phyloP scores from a whole-genome alignment of 1,284 basidiomycete species.

The Tausonia pullulans region DNA sequence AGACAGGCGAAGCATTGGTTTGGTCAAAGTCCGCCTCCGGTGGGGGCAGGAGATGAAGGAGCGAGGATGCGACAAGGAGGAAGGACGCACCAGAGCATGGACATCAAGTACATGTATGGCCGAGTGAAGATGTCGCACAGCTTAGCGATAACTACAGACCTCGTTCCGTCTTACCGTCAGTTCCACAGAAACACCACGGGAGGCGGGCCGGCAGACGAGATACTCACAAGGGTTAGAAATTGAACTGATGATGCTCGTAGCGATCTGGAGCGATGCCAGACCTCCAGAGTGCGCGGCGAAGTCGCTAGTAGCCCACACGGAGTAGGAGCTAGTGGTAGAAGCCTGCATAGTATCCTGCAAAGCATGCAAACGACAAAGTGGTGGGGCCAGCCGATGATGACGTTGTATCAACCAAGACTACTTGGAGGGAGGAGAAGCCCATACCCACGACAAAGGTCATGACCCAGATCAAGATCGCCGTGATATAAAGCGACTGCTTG shows the following conservation, averaged over 20 bases:
- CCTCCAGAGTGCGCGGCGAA: constrained; percentile 17
- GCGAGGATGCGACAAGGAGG: neutral
- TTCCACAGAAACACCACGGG: neutral
- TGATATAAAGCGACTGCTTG: constrained; percentile 2
- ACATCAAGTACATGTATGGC: neutral
- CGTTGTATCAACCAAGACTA: neutral
- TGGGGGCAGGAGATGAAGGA: neutral
- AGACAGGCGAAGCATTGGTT: too few species aligned
- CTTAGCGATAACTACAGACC: constrained; percentile 27
- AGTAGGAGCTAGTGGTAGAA: constrained; percentile 12
- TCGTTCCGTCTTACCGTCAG: neutral
- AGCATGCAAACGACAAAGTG: neutral
- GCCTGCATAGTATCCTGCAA: constrained; percentile 13
- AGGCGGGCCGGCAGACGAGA: neutral
- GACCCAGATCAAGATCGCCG: neutral
- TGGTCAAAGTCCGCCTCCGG: neutral
- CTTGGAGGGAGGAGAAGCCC: neutral
- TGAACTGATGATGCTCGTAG: constrained; percentile 15
- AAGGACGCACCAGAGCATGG: neutral
- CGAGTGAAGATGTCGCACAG: constrained; percentile 16
- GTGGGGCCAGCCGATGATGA: neutral
- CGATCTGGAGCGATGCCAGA: constrained; percentile 15
- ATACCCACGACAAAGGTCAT: neutral
- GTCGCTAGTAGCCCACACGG: constrained; percentile 16
- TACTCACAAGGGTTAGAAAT: constrained; percentile 12